Conservation (phyloP, 2,329 filamentous ascomycete genomes). For the Bipolaris victoriae region DNA sequence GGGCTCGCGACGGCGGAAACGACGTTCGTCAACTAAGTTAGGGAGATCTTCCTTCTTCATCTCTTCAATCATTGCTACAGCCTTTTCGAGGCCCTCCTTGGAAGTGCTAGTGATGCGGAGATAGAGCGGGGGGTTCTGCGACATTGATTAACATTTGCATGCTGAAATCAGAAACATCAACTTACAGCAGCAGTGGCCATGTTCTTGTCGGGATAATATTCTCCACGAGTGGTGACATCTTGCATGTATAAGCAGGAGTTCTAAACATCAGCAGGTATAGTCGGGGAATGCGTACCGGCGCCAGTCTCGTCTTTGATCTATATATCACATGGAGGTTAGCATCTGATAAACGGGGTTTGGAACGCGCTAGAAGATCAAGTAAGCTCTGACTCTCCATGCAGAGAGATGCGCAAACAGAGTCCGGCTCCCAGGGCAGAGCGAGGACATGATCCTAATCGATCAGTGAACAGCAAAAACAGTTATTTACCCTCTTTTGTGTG, state of each 20-base stretch:
- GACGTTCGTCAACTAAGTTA: slow-evolving; percentile 90
- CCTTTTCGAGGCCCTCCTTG: slow-evolving; percentile 89
- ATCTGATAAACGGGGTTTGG: slow-evolving; percentile 74
- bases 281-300: slow-evolving; percentile 92
- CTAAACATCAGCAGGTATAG: slow-evolving; percentile 66
- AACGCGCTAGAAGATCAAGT: slow-evolving; percentile 52
- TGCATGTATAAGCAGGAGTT: slow-evolving; percentile 68
- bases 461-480: slow-evolving; percentile 73
- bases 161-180: slow-evolving; percentile 3
- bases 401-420: slow-evolving; percentile 43
- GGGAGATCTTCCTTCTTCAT: slow-evolving; percentile 96
- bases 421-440: slow-evolving; percentile 34
- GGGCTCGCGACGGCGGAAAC: slow-evolving; percentile 82
- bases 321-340: slow-evolving; percentile 89
- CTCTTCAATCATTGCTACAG: slow-evolving; percentile 87
- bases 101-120: slow-evolving; percentile 93
- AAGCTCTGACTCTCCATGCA: slow-evolving; percentile 54
- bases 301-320: slow-evolving; percentile 99
- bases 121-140: slow-evolving; percentile 87
- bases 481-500: slow-evolving; percentile 99
- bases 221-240: slow-evolving; percentile 99
- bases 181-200: slow-evolving; percentile 90
- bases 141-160: not conserved
- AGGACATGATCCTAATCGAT: slow-evolving; percentile 60
- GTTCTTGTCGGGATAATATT: slow-evolving; percentile 95